Base-by-base conservation (phyloP, 2,329 filamentous ascomycete species). In the Pezicula neosporulosa region DNA sequence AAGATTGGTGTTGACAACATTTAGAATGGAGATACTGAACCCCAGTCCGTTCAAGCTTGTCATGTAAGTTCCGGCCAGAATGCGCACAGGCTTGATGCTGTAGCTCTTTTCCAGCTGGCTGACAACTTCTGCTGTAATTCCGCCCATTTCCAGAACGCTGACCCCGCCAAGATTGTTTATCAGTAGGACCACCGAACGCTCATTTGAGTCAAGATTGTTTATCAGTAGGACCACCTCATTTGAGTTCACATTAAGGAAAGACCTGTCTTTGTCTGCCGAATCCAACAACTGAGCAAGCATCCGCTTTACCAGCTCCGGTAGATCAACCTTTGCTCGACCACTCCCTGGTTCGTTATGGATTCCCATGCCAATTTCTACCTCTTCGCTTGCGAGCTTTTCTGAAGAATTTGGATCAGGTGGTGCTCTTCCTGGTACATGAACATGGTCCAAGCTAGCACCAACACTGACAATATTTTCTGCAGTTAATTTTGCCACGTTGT, bases 391-490 rank as follows among this genome's bases (percentile, higher is more conserved):
- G 51, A 93, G 70, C 39, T 60, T 67, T 27, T 84, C 83, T 21
- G 83, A 80, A 10, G 74, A 75, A 41, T 76, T 77, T 12, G 69
- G 65, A 57, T 82, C 79, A 0, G 73, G 69, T 6, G 74, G 65
- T 1, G 75, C 80, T 54, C 91, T 80, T 4, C 93, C 92, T 0
- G 93, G 93, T 0, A 97, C 89, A 66, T 97, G 93, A n/a, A 97
- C 92, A 66, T 96, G 92, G 57, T 88, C 86, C 39, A 97, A 73
- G 48, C 89, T 93, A 3, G 89, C 88, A 15, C 92, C 93, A 19
- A 97, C 89, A 39, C 87, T 91, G 33, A 95, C 87, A 6, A 93
- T 72, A 65, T 96, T 96, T 16, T 82, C 77, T 3, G 89, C 85
- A 3, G 83, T 81, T 46, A 90, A 71, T 63, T 84, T 78, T 6